Percentiles rank a stretch among this genome's conserved stretches.
Evolutionary conservation across 768 basidiomycete genomes (phyloP).

Genomic region (Kwoniella bestiolae): DNA sequence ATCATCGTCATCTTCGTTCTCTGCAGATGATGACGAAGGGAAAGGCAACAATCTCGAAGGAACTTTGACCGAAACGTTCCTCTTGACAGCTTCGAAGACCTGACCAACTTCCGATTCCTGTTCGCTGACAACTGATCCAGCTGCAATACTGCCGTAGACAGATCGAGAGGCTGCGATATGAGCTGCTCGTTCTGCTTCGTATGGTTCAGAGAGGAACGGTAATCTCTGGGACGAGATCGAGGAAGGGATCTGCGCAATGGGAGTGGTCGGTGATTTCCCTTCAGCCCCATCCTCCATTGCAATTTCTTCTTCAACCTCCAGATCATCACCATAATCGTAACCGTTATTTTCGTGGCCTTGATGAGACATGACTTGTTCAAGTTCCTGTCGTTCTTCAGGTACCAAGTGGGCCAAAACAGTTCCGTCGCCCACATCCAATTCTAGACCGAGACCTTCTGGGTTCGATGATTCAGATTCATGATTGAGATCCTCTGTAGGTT

Average conservation of each 20-base stretch:
- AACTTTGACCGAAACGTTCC: conserved; percentile 38
- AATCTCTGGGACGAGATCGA: conserved; percentile 10
- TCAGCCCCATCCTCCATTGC: conserved; percentile 11
- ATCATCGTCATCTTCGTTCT: background rate
- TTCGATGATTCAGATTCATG: background rate
- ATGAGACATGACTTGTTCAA: conserved; percentile 24
- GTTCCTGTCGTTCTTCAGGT: conserved; percentile 21
- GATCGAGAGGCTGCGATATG: conserved; percentile 24
- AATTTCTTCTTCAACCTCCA: conserved; percentile 5
- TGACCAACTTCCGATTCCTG: conserved; percentile 47
- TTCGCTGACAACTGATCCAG: conserved; percentile 33
- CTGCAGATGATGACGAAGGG: background rate
- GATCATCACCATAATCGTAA: conserved; percentile 33
- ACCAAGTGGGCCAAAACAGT: conserved; percentile 31
- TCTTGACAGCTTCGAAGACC: conserved; percentile 41
- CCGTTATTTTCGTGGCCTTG: conserved; percentile 18
- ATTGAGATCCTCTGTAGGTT: conserved; percentile 7
- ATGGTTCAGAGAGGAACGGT: conserved; percentile 1
- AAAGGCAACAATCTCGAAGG: conserved; percentile 29
- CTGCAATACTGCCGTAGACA: conserved; percentile 35
- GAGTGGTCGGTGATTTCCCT: background rate
- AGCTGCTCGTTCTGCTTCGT: conserved; percentile 1
- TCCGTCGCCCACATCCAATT: conserved; percentile 22
- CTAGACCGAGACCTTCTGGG: background rate
- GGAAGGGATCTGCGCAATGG: background rate